Percentiles rank a stretch among this genome's conserved stretches.
These are phyloP conservation scores for Diophrys appendiculata DNA, from an alignment of 73 alveolate species.

Conservation along the genomic window DNA sequence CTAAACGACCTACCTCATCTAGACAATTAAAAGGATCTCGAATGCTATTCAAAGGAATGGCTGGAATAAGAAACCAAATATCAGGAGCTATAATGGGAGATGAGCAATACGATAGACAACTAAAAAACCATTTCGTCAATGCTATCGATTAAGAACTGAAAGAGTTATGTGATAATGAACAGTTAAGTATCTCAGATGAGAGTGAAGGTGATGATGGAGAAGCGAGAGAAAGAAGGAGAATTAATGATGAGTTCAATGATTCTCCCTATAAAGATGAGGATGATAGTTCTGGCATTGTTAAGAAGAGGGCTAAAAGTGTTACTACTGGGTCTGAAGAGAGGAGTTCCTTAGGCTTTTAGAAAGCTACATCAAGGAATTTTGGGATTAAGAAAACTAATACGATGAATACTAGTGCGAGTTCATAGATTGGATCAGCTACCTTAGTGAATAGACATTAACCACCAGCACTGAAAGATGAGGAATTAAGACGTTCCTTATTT, in stretches of 20 bases:
- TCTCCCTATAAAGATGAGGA: not conserved
- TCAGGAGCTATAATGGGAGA: not conserved
- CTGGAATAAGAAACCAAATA: not conserved
- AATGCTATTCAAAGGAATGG: not conserved
- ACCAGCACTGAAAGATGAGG: too few relatives aligned
- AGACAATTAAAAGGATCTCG: too few relatives aligned
- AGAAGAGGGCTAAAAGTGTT: too few relatives aligned
- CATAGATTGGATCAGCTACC: not conserved
- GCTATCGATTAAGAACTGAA: not conserved
- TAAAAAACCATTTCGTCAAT: not conserved
- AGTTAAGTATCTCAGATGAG: not conserved
- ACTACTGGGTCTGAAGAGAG: not conserved
- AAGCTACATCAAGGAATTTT: not conserved
- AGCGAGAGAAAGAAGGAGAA: too few relatives aligned
- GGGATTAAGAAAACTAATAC: not conserved
- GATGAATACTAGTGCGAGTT: not conserved
- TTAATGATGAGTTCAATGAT: not conserved
- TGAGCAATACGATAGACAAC: not conserved
- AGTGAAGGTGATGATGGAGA: not conserved
- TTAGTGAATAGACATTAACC: too few relatives aligned
- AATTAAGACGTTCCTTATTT: too few relatives aligned
- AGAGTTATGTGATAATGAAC: not conserved
- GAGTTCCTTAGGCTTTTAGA: not conserved
- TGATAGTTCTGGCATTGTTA: too few relatives aligned
- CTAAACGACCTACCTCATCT: too few relatives aligned